Evolutionary conservation across 139 green algal species (phyloP).

Genomic region (Pedinophyceae sp.): DNA sequence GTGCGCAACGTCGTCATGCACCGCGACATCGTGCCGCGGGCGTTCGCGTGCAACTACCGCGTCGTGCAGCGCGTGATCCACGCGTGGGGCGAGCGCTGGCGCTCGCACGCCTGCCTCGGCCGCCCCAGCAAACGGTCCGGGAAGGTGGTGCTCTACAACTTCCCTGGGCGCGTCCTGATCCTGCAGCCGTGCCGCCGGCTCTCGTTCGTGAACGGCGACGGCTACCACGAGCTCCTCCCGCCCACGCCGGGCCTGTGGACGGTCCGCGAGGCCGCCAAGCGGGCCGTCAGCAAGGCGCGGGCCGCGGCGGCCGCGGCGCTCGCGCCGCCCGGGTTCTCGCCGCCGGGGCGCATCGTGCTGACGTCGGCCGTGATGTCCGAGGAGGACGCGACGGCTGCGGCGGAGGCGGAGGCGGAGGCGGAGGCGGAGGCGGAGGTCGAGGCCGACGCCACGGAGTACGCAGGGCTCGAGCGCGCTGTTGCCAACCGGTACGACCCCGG

Average conservation of each 20-base stretch:
- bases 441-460: too few relatives aligned
- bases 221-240: constrained; percentile 70
- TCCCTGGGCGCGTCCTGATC: constrained; percentile 66
- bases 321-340: background rate
- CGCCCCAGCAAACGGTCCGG: background rate
- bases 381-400: too few relatives aligned
- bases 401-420: too few relatives aligned
- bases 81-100: constrained; percentile 27
- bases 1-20: constrained; percentile 75
- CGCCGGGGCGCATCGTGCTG: background rate
- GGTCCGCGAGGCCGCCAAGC: constrained; percentile 23
- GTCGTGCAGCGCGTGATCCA: constrained; percentile 57
- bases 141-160: constrained; percentile 69
- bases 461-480: too few relatives aligned
- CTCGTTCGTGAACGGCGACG: constrained; percentile 15
- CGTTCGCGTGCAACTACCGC: constrained; percentile 93
- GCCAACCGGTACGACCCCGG: background rate
- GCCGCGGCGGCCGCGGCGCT: constrained; percentile 3
- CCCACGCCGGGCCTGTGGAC: constrained; percentile 42
- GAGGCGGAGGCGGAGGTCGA: background rate
- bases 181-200: constrained; percentile 60
- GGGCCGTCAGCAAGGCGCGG: background rate
- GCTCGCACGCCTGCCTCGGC: too few relatives aligned
- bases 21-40: constrained; percentile 85
- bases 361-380: too few relatives aligned